Percentiles rank a stretch among this genome's conserved stretches.
Evolutionary conservation across 345 rosid genomes (phyloP).

Genomic region (Ricinus communis): DNA sequence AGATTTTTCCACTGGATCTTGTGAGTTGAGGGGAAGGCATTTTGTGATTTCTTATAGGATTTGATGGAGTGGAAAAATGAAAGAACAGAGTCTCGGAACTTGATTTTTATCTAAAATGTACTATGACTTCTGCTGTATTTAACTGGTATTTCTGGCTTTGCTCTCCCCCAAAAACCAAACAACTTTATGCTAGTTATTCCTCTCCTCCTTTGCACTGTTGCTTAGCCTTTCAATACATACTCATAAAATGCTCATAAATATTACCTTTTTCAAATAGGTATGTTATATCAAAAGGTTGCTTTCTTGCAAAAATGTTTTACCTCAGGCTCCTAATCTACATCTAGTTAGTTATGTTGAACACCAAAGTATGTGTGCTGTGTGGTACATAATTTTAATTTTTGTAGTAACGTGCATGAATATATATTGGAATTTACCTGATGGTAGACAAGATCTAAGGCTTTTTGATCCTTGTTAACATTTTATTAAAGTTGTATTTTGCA

Average conservation of each 20-base stretch:
- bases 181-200: neutral
- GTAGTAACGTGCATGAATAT: neutral
- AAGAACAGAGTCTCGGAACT: neutral
- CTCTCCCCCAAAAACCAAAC: neutral
- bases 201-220: neutral
- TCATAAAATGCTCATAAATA: neutral
- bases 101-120: neutral
- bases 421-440: constrained; percentile 1
- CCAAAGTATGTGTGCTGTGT: neutral
- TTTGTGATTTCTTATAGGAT: no score
- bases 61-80: neutral
- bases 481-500: constrained; percentile 41
- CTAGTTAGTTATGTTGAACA: neutral
- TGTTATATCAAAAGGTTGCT: neutral
- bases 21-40: no score
- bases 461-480: constrained; percentile 16
- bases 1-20: no score
- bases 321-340: neutral
- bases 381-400: neutral
- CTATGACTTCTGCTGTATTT: neutral
- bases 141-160: neutral
- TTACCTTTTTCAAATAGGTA: neutral
- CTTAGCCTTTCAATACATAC: neutral
- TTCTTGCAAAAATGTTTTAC: neutral
- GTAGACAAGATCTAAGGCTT: constrained; percentile 2